phyloP scores from a whole-genome alignment of 768 basidiomycete species.

The Filobasidium floriforme region DNA sequence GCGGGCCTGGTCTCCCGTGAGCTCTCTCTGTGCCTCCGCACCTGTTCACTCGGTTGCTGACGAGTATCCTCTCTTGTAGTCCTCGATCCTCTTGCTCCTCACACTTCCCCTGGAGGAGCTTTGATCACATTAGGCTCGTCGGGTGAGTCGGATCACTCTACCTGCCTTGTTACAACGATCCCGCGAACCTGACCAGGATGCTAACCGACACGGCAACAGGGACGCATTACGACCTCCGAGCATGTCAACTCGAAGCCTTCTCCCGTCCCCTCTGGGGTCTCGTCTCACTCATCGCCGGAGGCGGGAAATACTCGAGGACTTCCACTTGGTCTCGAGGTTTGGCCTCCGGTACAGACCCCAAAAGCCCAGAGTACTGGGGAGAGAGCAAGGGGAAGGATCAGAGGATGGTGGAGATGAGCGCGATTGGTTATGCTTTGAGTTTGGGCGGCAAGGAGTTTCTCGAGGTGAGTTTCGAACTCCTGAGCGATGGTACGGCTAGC shows the following conservation, averaged over 20 bases:
- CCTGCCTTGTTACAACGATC: too few relatives aligned
- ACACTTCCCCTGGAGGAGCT: constrained; percentile 67
- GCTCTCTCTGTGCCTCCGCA: constrained; percentile 10
- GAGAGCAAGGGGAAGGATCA: constrained; percentile 67
- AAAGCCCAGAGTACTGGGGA: constrained; percentile 66
- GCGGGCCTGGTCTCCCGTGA: constrained; percentile 50
- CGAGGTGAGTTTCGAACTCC: constrained; percentile 26
- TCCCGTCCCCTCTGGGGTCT: constrained; percentile 71
- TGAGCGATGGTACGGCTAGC: neutral
- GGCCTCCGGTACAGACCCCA: constrained; percentile 61
- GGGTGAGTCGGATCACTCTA: neutral
- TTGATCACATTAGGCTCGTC: constrained; percentile 57
- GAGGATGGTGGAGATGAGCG: constrained; percentile 73
- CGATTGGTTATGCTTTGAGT: constrained; percentile 64
- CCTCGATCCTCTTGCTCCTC: constrained; percentile 59
- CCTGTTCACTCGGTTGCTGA: neutral
- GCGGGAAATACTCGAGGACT: constrained; percentile 52
- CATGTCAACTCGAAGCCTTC: constrained; percentile 65
- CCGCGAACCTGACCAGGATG: too few relatives aligned
- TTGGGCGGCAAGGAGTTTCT: constrained; percentile 59
- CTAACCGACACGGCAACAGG: constrained; percentile 46
- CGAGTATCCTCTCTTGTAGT: constrained; percentile 43
- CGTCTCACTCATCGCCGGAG: constrained; percentile 59
- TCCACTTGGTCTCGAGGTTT: constrained; percentile 62
- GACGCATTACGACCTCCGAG: constrained; percentile 65